A percentile compares a stretch with the other conserved stretches of the same genome.
phyloP scores from a whole-genome alignment of 768 basidiomycete species.

The Leccinum subgranulosum region DNA sequence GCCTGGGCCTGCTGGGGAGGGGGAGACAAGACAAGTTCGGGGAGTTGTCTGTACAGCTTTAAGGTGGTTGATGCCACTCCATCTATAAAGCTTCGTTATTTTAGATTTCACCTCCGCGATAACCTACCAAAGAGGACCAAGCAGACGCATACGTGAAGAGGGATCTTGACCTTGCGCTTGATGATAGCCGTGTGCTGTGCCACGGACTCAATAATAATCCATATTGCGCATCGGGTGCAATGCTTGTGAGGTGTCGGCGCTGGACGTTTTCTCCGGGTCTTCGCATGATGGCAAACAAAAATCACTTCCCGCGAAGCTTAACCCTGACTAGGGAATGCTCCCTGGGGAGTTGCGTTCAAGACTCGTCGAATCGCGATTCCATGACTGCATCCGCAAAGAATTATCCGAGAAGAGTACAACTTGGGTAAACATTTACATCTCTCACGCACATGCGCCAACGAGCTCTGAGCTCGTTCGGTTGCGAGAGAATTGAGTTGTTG shows the following conservation, averaged over 20 bases:
- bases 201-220: conserved; percentile 20
- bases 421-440: neutral
- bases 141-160: conserved; percentile 16
- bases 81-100: conserved; percentile 27
- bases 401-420: neutral
- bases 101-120: conserved; percentile 24
- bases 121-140: conserved; percentile 17
- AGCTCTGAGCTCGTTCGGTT: neutral
- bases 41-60: conserved; percentile 15
- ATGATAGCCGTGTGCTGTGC: conserved; percentile 33
- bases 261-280: conserved; percentile 22
- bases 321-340: conserved; percentile 11
- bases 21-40: conserved; percentile 2
- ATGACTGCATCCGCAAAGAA: neutral
- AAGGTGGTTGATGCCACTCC: conserved; percentile 14
- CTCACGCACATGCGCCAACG: neutral
- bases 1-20: conserved; percentile 3
- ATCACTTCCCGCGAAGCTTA: conserved; percentile 24
- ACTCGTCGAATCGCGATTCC: neutral
- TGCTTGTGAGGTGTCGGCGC: conserved; percentile 28
- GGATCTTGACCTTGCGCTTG: conserved; percentile 29
- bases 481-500: neutral
- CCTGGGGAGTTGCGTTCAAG: neutral
- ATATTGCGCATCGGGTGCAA: conserved; percentile 25
- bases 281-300: conserved; percentile 12